Evolutionary conservation across 2,329 filamentous ascomycete species (phyloP).

Genomic region (Sodiomyces alkalinus): DNA sequence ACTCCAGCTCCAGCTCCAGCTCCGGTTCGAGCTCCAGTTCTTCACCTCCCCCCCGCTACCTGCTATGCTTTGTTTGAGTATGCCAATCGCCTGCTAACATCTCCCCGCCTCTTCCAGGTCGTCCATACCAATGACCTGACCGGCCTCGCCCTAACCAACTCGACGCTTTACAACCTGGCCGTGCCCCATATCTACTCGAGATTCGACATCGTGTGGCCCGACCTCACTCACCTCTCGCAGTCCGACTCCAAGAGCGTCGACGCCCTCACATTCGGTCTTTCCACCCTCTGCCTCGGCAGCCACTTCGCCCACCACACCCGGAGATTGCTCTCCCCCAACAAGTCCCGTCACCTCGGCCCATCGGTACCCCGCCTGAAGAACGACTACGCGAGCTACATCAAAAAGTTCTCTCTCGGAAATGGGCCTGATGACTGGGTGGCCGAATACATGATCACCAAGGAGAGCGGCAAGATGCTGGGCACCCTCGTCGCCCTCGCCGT

Average conservation of each 20-base stretch:
- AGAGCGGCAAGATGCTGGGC: conserved; percentile 78
- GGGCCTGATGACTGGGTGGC: conserved; percentile 64
- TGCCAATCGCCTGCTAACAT: conserved; percentile 4
- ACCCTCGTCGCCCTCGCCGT: conserved; percentile 66
- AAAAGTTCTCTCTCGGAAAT: conserved; percentile 76
- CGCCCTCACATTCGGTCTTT: conserved; percentile 67
- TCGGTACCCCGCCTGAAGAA: conserved; percentile 23
- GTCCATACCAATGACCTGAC: conserved; percentile 73
- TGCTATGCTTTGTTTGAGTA: too few species aligned
- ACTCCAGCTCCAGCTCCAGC: too few species aligned
- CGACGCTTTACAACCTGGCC: conserved; percentile 58
- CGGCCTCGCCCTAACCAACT: conserved; percentile 62
- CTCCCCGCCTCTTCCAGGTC: conserved; percentile 31
- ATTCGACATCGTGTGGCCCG: conserved; percentile 82
- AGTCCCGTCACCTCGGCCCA: neutral
- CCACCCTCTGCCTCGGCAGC: conserved; percentile 60
- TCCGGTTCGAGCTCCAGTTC: conserved; percentile 3
- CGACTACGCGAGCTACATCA: conserved; percentile 63
- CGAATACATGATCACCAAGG: conserved; percentile 70
- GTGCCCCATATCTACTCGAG: conserved; percentile 70
- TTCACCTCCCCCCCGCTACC: conserved; percentile 1
- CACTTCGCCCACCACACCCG: conserved; percentile 23
- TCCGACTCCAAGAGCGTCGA: conserved; percentile 62
- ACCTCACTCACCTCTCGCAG: conserved; percentile 41
- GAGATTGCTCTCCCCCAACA: conserved; percentile 16